Base-by-base conservation (phyloP, 495 filamentous ascomycete species). In the Hypoxylon lienhwacheense region DNA sequence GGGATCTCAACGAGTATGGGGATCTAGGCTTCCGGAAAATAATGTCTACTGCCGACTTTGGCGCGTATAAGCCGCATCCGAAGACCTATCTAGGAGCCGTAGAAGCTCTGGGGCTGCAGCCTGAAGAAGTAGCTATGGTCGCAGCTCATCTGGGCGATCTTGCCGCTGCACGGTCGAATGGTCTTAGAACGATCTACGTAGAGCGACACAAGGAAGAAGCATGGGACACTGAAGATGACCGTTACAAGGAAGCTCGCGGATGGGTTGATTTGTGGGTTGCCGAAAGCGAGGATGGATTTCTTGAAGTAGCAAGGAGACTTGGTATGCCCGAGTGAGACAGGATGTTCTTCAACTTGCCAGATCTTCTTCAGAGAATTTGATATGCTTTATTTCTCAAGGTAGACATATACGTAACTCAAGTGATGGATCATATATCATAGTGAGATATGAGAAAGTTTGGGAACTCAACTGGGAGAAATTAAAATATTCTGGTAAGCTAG, bases 51-150 rank as follows among this genome's bases (percentile, higher is more conserved):
- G 88, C 85, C 67, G 74, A 85, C 52, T 92, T 90, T 61, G 72
- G 75, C n/a, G 84, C 82, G 5, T 92, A 92, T 64, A 95, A 93
- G 66, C 89, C 89, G 5, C 77, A 81, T 53, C 78, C 83, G 11
- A 71, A 68, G 31, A 83, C 86, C 4, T 91, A 91, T 66, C 68
- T 74, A 0, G 88, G 87, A 0, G 88, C 87, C 1, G 86, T 77
- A 10, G 60, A 71, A 33, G 69, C 71, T 33, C 67, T 91, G 34
- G 83, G 79, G 0, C 43, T 85, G 33, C 62, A 79, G 52, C 78
- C 82, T 1, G 54, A 52, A 12, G 77, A 91, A 55, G 86, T 88
- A 43, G 86, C 79, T 0, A 77, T 92, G 81, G 88, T 91, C n/a
- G 88, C 89, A 10, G 81, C 88, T 31, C 89, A 95, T 69, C 64